Base-by-base conservation (phyloP, 108 stramenopile species). In the Ochromonas danica region DNA sequence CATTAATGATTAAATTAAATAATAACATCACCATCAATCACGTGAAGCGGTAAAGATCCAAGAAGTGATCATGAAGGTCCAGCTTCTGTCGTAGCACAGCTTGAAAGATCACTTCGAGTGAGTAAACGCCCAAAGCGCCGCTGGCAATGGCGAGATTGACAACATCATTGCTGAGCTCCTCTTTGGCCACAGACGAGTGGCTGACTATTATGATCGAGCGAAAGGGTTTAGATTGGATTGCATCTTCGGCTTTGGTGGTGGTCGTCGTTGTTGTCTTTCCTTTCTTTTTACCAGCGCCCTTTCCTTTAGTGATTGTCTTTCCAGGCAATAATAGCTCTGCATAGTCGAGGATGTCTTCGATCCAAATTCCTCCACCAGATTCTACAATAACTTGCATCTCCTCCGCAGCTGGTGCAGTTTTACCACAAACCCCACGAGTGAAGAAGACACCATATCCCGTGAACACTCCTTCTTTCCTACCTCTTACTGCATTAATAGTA, bases 331-430 rank as follows among this genome's bases (percentile, higher is more conserved):
- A 28, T 67, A 36, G 3, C 63, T 35, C n/a, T n/a, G n/a, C n/a
- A 33, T 14, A 67, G 10, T 28, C 63, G 63, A 10, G 3, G 10
- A 67, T 28, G 25, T 31, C 63, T 35, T 57, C 51, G 22, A 10
- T 17, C 51, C 10, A 22, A 22, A 57, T 36, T 35, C 63, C 63
- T 35, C 63, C 63, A 6, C 33, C 63, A 6, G 63, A 67, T 25
- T 67, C 63, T 28, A 67, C 63, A 67, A 67, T 67, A 3, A 25
- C 17, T 28, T 36, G 63, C 17, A 67, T 31, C 6, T 67, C 63
- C 17, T 67, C 63, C 10, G 6, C 63, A 28, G 63, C 6, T 36
- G 63, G 63, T 10, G 63, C 63, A 36, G 30, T 33, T 36, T 67
- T 36, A 10, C 63, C 63, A 6, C 3, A 36, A 67, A 67, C 33